Base-by-base conservation (phyloP, 148 eudicot genomes). In the Chenopodium album region DNA sequence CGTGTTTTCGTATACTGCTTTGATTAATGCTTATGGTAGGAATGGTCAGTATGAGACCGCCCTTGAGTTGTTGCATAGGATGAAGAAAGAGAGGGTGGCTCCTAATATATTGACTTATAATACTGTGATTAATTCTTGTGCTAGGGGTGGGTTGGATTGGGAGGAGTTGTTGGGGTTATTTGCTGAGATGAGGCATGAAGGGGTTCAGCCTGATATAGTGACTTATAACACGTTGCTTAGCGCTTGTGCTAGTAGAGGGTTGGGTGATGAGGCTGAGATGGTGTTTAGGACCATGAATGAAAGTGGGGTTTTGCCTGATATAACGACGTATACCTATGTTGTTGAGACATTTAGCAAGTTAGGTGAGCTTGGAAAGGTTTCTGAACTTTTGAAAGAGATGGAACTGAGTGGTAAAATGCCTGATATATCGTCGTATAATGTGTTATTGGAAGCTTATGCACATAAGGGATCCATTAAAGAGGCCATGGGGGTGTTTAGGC, bases 131-230 rank as follows among this genome's bases (percentile, higher is more conserved):
- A 92, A 93, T 85, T 79, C 97, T 26, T 95, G 98, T 83, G 97
- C 97, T 19, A 86, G 97, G 62, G 98, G 98, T 41, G 98, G 98
- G 81, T 91, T 92, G 69, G 86, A 88, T 84, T 95, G 98, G 98
- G 98, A 95, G 83, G 98, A 93, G 22, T 86, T 95, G 78, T 80
- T 95, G 85, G 89, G 97, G 73, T 88, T 95, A 88, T 95, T 95
- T 86, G 98, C 94, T 4, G 97, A 95, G 83, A 95, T 95, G 98
- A 78, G 98, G 83, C 98, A 95, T 52, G 98, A 93, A 60, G 98
- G 98, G n/a, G 71, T 93, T 71, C 98, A 93, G 64, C 98, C 98
- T 10, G 98, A 95, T 89, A 90, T 95, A 12, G 91, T 95, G 41
- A 95, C 98, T 60, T 95, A 95, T 77, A 95, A 95, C 71, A 92